Conservation (phyloP, 2,329 filamentous ascomycete genomes). For the Clonostachys rosea region DNA sequence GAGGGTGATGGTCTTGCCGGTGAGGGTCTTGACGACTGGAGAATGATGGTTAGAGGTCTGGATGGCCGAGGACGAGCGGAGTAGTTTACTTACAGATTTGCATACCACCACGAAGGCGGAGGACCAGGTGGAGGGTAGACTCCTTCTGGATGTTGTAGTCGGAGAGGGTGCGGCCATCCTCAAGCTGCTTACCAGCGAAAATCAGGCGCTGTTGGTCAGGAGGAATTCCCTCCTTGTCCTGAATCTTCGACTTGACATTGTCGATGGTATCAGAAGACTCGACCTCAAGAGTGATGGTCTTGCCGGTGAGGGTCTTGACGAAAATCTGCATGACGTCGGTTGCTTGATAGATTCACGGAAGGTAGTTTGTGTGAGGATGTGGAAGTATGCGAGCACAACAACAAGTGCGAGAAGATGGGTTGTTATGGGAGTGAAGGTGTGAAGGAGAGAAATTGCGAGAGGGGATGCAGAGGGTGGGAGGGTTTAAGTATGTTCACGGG, state of each 20-base stretch:
- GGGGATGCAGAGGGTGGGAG: constrained; percentile 1
- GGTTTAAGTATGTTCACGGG: constrained; percentile 2
- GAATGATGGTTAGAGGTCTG: no score
- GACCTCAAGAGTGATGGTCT: constrained; percentile 91
- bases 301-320: constrained; percentile 84
- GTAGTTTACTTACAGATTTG: constrained; percentile 38
- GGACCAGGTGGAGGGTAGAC: constrained; percentile 74
- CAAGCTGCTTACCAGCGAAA: constrained; percentile 89
- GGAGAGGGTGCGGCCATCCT: constrained; percentile 84
- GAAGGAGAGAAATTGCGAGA: constrained; percentile 2
- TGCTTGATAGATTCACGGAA: neutral
- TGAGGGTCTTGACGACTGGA: constrained; percentile 69
- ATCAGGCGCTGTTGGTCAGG: constrained; percentile 93
- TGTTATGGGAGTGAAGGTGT: neutral
- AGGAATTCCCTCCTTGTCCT: constrained; percentile 89
- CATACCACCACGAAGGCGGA: constrained; percentile 79
- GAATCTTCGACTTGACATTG: constrained; percentile 92
- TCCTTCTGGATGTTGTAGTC: constrained; percentile 99
- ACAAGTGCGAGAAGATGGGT: neutral
- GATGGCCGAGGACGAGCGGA: no score
- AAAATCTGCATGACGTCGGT: constrained; percentile 85
- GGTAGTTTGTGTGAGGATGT: neutral
- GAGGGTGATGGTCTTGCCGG: constrained; percentile 91
- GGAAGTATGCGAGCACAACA: neutral
- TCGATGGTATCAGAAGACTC: constrained; percentile 89